Conservation (phyloP, 768 basidiomycete species). For the Boletellus emodensis region DNA sequence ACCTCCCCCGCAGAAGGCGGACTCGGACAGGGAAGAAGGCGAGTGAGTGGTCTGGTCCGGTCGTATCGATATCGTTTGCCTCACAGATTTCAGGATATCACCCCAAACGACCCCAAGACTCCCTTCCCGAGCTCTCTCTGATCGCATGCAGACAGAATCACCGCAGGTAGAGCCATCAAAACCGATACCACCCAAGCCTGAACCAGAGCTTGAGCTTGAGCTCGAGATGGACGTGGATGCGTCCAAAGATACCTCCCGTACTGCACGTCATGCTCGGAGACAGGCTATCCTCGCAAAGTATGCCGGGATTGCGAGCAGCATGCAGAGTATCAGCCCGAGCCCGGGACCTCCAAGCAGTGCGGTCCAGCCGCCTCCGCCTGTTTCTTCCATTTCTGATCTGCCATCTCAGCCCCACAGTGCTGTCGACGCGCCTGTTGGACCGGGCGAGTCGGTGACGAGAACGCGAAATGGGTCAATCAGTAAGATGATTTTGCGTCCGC, state of each 20-base stretch:
- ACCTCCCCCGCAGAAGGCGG: constrained; percentile 25
- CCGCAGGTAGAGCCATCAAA: constrained; percentile 17
- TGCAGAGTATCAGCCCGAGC: constrained; percentile 48
- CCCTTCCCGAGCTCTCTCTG: constrained; percentile 25
- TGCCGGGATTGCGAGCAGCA: constrained; percentile 41
- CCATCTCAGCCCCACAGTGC: constrained; percentile 52
- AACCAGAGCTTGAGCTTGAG: constrained; percentile 42
- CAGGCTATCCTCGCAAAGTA: constrained; percentile 82
- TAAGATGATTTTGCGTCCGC: constrained; percentile 8
- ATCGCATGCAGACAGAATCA: constrained; percentile 10
- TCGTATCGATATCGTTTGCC: not conserved
- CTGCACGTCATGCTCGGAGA: constrained; percentile 63
- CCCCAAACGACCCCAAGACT: constrained; percentile 41
- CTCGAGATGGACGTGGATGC: constrained; percentile 50
- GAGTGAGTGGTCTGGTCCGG: constrained; percentile 63
- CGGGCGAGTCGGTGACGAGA: constrained; percentile 6
- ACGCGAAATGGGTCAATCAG: constrained; percentile 21
- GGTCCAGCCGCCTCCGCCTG: constrained; percentile 63
- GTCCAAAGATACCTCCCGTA: constrained; percentile 61
- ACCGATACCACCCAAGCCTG: constrained; percentile 13
- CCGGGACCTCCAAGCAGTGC: constrained; percentile 69
- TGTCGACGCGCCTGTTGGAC: constrained; percentile 31
- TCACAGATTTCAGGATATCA: constrained; percentile 53
- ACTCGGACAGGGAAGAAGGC: constrained; percentile 82
- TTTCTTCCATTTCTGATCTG: constrained; percentile 59